A percentile compares a stretch with the other conserved stretches of the same genome.
Conservation (phyloP, 768 basidiomycete genomes). For the Leccinum barrowsii region DNA sequence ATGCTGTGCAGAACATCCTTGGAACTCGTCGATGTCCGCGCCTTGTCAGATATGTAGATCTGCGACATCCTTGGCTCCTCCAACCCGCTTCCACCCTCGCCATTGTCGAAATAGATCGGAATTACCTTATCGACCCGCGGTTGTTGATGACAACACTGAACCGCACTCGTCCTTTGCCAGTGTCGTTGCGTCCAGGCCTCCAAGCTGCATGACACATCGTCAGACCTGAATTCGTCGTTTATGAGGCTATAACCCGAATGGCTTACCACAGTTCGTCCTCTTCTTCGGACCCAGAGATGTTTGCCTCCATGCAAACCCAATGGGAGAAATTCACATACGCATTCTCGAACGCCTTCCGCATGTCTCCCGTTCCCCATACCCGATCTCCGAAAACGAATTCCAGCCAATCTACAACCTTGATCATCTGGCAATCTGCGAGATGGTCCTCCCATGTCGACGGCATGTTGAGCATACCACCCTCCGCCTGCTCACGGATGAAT, state of each 20-base stretch:
- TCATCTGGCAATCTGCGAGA: not conserved
- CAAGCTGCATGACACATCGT: not conserved
- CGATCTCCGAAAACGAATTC: not conserved
- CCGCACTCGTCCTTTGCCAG: not conserved
- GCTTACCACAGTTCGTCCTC: not conserved
- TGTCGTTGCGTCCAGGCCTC: not conserved
- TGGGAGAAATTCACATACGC: not conserved
- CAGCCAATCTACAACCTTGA: not conserved
- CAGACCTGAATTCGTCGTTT: not conserved
- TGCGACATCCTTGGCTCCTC: slow-evolving; percentile 5
- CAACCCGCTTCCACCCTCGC: not conserved
- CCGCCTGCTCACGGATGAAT: not conserved
- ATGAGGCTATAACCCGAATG: not conserved
- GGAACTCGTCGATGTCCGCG: not conserved
- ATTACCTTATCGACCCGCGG: not conserved
- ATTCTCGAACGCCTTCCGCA: not conserved
- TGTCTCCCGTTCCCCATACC: not conserved
- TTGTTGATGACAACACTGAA: not conserved
- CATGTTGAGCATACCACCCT: not conserved
- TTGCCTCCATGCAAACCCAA: not conserved
- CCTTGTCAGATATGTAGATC: slow-evolving; percentile 20
- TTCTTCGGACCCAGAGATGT: not conserved
- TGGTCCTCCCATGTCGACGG: not conserved
- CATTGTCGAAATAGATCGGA: slow-evolving; percentile 4
- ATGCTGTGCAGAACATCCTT: not conserved